A percentile compares a stretch with the other conserved stretches of the same genome.
Conservation (phyloP, 1,284 basidiomycete species). For the Phellinidium pouzarii region DNA sequence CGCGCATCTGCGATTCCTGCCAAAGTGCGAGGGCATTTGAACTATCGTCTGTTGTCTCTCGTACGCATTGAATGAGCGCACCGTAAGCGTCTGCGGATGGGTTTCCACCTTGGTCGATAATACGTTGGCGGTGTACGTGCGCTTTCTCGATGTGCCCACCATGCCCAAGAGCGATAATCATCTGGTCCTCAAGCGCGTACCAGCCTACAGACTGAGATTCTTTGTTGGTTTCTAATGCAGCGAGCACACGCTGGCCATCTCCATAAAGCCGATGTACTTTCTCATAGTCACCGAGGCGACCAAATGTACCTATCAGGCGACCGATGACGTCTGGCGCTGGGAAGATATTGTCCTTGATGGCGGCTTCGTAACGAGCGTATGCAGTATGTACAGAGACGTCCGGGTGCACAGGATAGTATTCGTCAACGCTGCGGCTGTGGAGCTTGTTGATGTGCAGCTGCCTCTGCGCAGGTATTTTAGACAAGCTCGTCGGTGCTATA, state of each 20-base stretch:
- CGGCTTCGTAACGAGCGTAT: constrained; percentile 35
- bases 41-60: constrained; percentile 92
- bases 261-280: constrained; percentile 65
- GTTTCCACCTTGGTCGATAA: constrained; percentile 70
- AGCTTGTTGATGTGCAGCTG: constrained; percentile 23
- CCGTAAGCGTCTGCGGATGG: constrained; percentile 89
- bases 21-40: constrained; percentile 80
- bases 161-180: constrained; percentile 82
- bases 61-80: constrained; percentile 79
- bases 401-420: constrained; percentile 31
- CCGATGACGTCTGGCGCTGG: constrained; percentile 53
- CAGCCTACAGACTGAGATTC: constrained; percentile 54
- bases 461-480: background rate
- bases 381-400: constrained; percentile 27
- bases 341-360: constrained; percentile 34
- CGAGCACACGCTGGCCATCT: constrained; percentile 60
- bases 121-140: constrained; percentile 72
- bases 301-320: constrained; percentile 61
- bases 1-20: constrained; percentile 67
- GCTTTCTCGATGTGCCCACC: constrained; percentile 75
- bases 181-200: constrained; percentile 78
- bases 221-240: constrained; percentile 39
- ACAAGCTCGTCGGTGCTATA: background rate
- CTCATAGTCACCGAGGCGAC: constrained; percentile 53
- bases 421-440: constrained; percentile 36